Percentiles rank a stretch among this genome's conserved stretches.
Evolutionary conservation across 495 filamentous ascomycete species (phyloP).

Genomic region (Penicillium riverlandense): DNA sequence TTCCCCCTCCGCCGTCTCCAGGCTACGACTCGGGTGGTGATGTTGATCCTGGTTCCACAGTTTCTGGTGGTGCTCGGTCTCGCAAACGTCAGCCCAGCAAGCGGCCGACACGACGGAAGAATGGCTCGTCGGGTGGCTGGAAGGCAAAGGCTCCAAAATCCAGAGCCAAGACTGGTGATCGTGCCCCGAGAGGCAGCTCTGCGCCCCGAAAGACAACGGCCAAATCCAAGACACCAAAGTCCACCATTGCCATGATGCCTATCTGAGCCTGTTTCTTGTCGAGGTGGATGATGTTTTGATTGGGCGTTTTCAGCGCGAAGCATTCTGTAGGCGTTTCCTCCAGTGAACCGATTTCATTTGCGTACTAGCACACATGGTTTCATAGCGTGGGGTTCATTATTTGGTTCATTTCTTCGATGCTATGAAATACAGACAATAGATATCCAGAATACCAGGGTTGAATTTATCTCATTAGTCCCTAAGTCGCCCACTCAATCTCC

Average conservation of each 20-base stretch:
- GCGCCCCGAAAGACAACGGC: constrained; percentile 18
- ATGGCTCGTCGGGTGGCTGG: constrained; percentile 13
- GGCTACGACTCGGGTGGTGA: constrained; percentile 19
- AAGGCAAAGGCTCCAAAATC: constrained; percentile 19
- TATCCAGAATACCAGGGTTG: constrained; percentile 6
- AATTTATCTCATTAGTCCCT: too few species aligned
- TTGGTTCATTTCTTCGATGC: not conserved
- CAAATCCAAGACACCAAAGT: constrained; percentile 24
- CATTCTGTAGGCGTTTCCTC: constrained; percentile 15
- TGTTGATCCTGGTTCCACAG: constrained; percentile 9
- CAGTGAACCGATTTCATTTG: not conserved
- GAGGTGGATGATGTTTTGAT: constrained; percentile 13
- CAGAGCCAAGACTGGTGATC: constrained; percentile 18
- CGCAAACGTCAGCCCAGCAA: constrained; percentile 24
- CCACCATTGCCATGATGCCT: constrained; percentile 42
- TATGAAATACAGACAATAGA: constrained; percentile 10
- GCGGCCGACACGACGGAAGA: constrained; percentile 23
- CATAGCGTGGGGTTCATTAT: constrained; percentile 2
- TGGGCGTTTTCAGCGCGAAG: constrained; percentile 12
- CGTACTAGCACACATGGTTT: not conserved
- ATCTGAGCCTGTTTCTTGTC: constrained; percentile 18
- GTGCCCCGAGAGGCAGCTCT: constrained; percentile 17
- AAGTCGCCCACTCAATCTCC: constrained; percentile 43
- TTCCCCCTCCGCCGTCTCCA: constrained; percentile 29
- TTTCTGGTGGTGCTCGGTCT: constrained; percentile 14